These are phyloP conservation scores for Zymoseptoria brevis DNA, from an alignment of 2,329 filamentous ascomycete species.

Conservation along the genomic window DNA sequence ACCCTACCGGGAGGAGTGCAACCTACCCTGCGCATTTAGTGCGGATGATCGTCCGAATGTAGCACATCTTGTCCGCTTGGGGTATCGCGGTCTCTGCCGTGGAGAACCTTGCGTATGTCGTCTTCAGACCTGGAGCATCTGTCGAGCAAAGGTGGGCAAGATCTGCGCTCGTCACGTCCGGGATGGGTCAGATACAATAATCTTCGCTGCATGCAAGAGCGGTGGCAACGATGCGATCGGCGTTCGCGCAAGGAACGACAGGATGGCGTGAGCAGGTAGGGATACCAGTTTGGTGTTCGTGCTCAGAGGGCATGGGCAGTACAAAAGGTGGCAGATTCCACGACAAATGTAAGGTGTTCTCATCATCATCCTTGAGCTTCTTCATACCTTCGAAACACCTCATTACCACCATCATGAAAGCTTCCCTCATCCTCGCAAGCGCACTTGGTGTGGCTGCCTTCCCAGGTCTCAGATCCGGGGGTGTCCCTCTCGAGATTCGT, in stretches of 20 bases:
- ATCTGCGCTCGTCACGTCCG: neutral
- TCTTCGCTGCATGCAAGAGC: neutral
- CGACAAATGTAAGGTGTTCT: neutral
- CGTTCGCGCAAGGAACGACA: neutral
- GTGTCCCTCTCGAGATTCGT: slow-evolving; percentile 3
- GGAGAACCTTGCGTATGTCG: neutral
- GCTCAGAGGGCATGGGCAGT: neutral
- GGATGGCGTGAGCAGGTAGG: neutral
- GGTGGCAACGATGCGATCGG: neutral
- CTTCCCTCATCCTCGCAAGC: slow-evolving; percentile 10
- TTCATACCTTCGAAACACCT: neutral
- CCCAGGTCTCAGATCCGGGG: slow-evolving; percentile 4
- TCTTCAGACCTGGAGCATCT: neutral
- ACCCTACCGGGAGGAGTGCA: neutral
- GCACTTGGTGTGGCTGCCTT: slow-evolving; percentile 16
- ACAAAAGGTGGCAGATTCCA: neutral
- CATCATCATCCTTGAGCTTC: neutral
- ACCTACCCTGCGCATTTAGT: neutral
- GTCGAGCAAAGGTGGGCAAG: neutral
- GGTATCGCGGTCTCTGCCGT: neutral
- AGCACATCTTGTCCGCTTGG: neutral
- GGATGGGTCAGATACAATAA: neutral
- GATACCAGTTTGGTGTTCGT: neutral
- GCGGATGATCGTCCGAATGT: neutral
- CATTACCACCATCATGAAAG: slow-evolving; percentile 10